Evolutionary conservation across 2,329 filamentous ascomycete species (phyloP).

Genomic region (Cucurbitaria berberidis): DNA sequence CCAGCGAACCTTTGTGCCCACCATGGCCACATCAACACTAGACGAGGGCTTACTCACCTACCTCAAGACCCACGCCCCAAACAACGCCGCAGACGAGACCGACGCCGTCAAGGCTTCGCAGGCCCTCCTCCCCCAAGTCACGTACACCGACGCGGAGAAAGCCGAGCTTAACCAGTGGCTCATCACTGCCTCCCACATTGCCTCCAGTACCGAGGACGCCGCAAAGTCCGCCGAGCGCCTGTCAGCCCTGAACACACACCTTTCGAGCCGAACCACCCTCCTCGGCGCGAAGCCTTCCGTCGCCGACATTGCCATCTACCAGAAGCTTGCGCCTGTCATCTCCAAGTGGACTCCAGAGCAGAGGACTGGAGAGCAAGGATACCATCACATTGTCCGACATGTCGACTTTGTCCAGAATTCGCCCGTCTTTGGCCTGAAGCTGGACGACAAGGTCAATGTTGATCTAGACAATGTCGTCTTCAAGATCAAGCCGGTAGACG

Average conservation of each 20-base stretch:
- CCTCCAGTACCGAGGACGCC: constrained; percentile 63
- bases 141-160: constrained; percentile 80
- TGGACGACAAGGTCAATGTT: constrained; percentile 79
- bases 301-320: constrained; percentile 84
- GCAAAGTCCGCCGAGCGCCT: constrained; percentile 68
- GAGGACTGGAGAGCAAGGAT: constrained; percentile 85
- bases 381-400: constrained; percentile 88
- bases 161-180: constrained; percentile 91
- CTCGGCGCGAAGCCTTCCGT: constrained; percentile 88
- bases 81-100: constrained; percentile 45
- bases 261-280: constrained; percentile 85
- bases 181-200: constrained; percentile 74
- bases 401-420: constrained; percentile 96
- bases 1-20: constrained; percentile 31
- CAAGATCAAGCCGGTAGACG: constrained; percentile 85
- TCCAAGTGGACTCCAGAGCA: constrained; percentile 82
- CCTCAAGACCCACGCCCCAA: constrained; percentile 47
- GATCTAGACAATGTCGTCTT: constrained; percentile 82
- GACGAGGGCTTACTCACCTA: constrained; percentile 43
- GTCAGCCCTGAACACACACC: constrained; percentile 81
- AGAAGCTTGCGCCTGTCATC: constrained; percentile 76
- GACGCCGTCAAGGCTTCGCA: constrained; percentile 55
- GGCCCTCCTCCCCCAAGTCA: constrained; percentile 71
- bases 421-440: constrained; percentile 69
- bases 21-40: constrained; percentile 46